Base-by-base conservation (phyloP, 2,329 filamentous ascomycete species). In the Amauroascus verrucosus region DNA sequence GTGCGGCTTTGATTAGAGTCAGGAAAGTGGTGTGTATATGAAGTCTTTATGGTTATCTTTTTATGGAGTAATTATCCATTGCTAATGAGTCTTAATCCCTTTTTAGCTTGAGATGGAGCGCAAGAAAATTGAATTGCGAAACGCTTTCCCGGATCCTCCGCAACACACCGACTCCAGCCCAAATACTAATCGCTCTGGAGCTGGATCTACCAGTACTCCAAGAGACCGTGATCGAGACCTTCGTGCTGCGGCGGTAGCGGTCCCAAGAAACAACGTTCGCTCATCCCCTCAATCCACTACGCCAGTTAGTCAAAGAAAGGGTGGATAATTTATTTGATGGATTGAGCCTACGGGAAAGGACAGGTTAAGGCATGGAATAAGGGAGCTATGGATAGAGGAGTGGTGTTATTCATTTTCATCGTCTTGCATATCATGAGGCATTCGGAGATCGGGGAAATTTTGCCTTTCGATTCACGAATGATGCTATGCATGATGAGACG, bases 21-120 rank as follows among this genome's bases (percentile, higher is more conserved):
- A 69, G 69, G 59, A 76, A 75, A 57, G 72, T 76, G 65, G 72
- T 76, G 63, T 62, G 72, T 73, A 52, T 49, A n/a, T 45, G 1
- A 18, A n/a, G 20, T 22, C 32, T 40, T n/a, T n/a, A n/a, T 32
- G 20, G 3, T 30, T 8, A 33, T 41, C n/a, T 16, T 33, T 48
- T 45, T 18, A 33, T 38, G 28, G 13, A 6, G 18, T 16, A 30
- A 38, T 9, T n/a, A n/a, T 13, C 40, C 14, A 1, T 30, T 24
- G 28, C 45, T 56, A 16, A 56, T 24, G 2, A 14, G 37, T 2
- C n/a, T n/a, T n/a, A n/a, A n/a, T 46, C 20, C 16, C 4, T 28
- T n/a, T 32, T 26, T 37, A 72, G 70, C 68, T 73, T 47, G 72
- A 73, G 58, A 74, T 75, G 72, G 72, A 75, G 59, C 67, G 71